Evolutionary conservation across 371 early-diverging fungal species (phyloP), one percentile per base, ranked within the genome.

Genomic region (Mucor sp.): DNA sequence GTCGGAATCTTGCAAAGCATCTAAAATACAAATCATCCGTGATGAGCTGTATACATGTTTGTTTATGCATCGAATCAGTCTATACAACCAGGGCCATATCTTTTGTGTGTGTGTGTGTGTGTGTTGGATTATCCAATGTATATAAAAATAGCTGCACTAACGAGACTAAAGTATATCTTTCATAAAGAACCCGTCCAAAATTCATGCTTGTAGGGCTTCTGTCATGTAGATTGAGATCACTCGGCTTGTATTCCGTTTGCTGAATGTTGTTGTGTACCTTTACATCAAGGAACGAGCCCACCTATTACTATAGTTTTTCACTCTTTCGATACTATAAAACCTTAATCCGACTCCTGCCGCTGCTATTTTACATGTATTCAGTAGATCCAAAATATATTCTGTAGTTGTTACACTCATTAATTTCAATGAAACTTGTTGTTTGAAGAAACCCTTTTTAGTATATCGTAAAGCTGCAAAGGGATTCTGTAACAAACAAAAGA

Each of bases 401-500:
- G 53, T n/a, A n/a, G n/a, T 27, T 27, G 53, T 53, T 53, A 53
- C 53, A 53, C 53, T 53, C 53, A 53, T 53, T 53, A 53, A 53
- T 53, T 27, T 53, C 27, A 27, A 53, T 27, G 15, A 53, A 53
- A 53, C 53, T 53, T 53, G 53, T 53, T 53, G 53, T 53, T 53
- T 27, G 53, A 53, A 27, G 27, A 53, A 53, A 27, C 53, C 53
- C 53, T 53, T 53, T 23, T 53, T 53, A 14, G 53, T 53, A 53
- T 53, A 53, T 53, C 27, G 53, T 27, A 53, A 53, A 27, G 53
- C 27, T 53, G 47, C 47, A 47, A 47, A 8, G 11, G 21, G 21
- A 47, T 47, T 47, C 47, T 27, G 53, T 14, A 53, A 53, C 27
- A 53, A 53, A 27, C 14, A 53, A 27, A 21, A 25, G n/a, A 53